Evolutionary conservation across 768 basidiomycete species (phyloP).

Genomic region (Podaxis pistillaris): DNA sequence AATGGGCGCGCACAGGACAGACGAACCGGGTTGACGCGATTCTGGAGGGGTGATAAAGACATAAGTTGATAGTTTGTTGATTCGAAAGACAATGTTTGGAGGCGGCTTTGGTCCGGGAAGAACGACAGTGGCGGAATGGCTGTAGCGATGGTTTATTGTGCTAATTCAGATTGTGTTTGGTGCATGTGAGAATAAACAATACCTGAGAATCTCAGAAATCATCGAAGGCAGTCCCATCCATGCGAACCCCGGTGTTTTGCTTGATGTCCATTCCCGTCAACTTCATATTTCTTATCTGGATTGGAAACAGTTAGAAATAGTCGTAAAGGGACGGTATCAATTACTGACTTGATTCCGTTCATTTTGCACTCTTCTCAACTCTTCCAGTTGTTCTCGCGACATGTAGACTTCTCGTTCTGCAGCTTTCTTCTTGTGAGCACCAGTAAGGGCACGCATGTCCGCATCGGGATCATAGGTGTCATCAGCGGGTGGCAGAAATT

Average conservation of each 20-base stretch:
- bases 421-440: constrained; percentile 65
- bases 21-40: no score
- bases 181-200: neutral
- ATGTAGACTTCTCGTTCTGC: constrained; percentile 74
- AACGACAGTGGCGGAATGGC: no score
- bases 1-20: no score
- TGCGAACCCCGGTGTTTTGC: constrained; percentile 80
- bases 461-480: constrained; percentile 80
- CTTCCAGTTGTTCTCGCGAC: constrained; percentile 75
- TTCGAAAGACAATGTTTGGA: no score
- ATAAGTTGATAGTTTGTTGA: no score
- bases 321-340: neutral
- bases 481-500: constrained; percentile 68
- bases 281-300: constrained; percentile 79
- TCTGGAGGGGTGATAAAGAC: no score
- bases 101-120: no score
- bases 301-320: neutral
- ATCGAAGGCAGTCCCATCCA: constrained; percentile 59
- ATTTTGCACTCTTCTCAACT: constrained; percentile 79
- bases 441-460: constrained; percentile 76
- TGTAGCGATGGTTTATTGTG: neutral
- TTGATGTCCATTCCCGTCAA: constrained; percentile 86
- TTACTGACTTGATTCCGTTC: constrained; percentile 74
- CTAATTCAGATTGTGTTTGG: neutral
- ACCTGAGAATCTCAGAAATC: constrained; percentile 16